Conservation (phyloP, 208 protist species). For the Acanthamoeba sp. region DNA sequence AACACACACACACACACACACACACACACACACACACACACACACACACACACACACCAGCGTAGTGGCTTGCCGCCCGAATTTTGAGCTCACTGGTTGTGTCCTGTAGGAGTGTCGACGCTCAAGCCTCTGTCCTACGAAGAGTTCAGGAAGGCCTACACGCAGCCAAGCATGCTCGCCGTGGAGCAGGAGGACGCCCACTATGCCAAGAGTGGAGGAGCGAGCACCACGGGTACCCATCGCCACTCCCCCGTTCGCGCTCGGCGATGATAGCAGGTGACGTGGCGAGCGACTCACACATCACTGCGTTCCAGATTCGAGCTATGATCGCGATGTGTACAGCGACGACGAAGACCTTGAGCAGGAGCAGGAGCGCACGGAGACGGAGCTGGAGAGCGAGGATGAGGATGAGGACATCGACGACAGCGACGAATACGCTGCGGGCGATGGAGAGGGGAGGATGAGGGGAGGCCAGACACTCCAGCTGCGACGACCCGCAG, state of each 20-base stretch:
- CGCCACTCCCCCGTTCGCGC: no score
- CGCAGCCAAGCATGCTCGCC: conserved; percentile 16
- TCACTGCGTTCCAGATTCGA: neutral
- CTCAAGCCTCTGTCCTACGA: conserved; percentile 25
- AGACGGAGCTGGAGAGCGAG: neutral
- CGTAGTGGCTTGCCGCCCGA: no score
- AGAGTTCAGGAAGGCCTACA: neutral
- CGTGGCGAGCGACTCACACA: no score
- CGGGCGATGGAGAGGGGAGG: neutral
- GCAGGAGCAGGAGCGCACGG: conserved; percentile 27
- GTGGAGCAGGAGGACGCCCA: conserved; percentile 11
- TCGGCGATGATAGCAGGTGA: neutral
- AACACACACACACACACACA: no score
- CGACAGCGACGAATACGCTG: neutral
- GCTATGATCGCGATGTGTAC: conserved; percentile 5
- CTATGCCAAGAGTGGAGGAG: neutral
- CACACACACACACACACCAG: no score
- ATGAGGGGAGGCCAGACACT: neutral
- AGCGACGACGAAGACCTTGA: conserved; percentile 44
- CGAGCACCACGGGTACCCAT: neutral
- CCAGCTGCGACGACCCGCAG: neutral
- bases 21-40: no score
- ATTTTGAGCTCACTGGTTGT: neutral
- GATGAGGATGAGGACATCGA: neutral
- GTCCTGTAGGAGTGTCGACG: neutral